Evolutionary conservation across 176 grass and related monocot species (phyloP).

Genomic region (Carex cristatella): DNA sequence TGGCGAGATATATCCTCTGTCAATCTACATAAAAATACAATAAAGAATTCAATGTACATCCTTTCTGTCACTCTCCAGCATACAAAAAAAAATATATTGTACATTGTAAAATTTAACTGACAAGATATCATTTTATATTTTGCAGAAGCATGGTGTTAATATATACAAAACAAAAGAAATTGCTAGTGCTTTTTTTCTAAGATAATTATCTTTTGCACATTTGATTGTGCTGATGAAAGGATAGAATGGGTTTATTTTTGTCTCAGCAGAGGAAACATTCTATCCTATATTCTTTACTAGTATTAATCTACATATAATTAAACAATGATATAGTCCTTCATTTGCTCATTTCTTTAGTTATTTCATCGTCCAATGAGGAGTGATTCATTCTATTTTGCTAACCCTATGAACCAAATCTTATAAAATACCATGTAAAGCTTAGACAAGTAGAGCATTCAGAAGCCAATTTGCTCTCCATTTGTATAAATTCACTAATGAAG

Average conservation of each 20-base stretch:
- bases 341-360: neutral
- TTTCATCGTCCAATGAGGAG: neutral
- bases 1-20: conserved; percentile 85
- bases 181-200: neutral
- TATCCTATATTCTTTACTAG: neutral
- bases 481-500: neutral
- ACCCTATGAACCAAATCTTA: neutral
- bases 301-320: neutral
- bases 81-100: neutral
- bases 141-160: neutral
- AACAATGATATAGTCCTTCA: neutral
- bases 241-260: neutral
- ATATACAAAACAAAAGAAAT: neutral
- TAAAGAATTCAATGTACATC: neutral
- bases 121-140: neutral
- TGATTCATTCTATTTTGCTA: neutral
- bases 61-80: neutral
- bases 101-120: neutral
- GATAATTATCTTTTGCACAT: neutral
- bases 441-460: neutral
- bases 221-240: neutral
- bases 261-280: neutral
- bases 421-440: neutral
- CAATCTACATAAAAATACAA: conserved; percentile 44
- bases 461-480: neutral